phyloP scores from a whole-genome alignment of 768 basidiomycete genomes.

The Leccinum boreale region DNA sequence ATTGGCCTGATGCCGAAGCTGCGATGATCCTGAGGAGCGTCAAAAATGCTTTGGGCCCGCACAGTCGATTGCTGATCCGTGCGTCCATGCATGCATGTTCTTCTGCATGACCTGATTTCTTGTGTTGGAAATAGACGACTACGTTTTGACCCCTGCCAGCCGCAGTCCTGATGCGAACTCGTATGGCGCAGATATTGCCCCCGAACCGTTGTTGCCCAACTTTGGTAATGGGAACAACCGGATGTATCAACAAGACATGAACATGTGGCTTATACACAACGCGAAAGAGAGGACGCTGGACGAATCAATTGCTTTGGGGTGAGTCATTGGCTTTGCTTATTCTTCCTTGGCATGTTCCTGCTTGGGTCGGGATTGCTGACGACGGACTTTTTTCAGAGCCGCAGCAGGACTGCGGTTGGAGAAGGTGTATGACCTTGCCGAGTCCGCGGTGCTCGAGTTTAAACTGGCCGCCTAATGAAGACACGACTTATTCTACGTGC shows the following conservation, averaged over 20 bases:
- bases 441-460: slow-evolving; percentile 25
- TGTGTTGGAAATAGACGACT: slow-evolving; percentile 17
- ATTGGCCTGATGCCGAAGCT: slow-evolving; percentile 37
- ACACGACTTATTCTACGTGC: not conserved
- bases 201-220: slow-evolving; percentile 46
- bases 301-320: slow-evolving; percentile 38
- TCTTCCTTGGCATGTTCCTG: not conserved
- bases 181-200: slow-evolving; percentile 30
- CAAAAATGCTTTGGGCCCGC: slow-evolving; percentile 24
- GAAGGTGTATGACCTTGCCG: slow-evolving; percentile 27
- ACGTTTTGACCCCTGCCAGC: slow-evolving; percentile 13
- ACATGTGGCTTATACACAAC: slow-evolving; percentile 44
- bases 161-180: slow-evolving; percentile 3
- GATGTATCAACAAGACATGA: slow-evolving; percentile 43
- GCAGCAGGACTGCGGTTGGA: slow-evolving; percentile 20
- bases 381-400: slow-evolving; percentile 4
- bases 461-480: slow-evolving; percentile 13
- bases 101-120: not conserved
- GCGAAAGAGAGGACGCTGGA: slow-evolving; percentile 41
- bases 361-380: not conserved
- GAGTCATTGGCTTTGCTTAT: not conserved
- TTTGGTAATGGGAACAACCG: slow-evolving; percentile 41
- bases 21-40: slow-evolving; percentile 30
- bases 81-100: slow-evolving; percentile 1
- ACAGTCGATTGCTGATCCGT: slow-evolving; percentile 35